Base-by-base conservation (phyloP, 176 grass and related monocot species). In the Avena eriantha region DNA sequence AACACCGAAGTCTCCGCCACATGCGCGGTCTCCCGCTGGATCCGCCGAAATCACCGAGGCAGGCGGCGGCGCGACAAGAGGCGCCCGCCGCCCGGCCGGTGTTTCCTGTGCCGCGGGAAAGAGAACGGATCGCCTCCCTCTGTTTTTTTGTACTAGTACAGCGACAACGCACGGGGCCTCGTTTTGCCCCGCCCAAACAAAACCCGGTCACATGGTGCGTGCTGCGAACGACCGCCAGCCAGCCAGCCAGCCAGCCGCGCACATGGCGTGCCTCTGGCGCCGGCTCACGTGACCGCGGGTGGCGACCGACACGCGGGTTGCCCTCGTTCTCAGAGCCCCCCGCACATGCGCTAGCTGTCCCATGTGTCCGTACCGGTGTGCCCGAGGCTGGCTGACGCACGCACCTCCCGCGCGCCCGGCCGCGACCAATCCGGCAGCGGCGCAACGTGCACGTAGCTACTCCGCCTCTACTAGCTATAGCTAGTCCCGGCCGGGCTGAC, bases 231-330 rank as follows among this genome's bases (percentile, higher is more conserved):
- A 53, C 18, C 18, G 53, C 51, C 6, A 51, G 75, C 51, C 29
- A 60, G 48, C 59, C 7, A 15, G 13, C 15, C 53, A 3, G 48
- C 59, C 7, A 15, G 13, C 15, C 53, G 3, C n/a, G 87, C 87
- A 89, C 82, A 80, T 85, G 86, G 56, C 41, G 63, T 50, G 4
- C 1, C 55, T 22, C 47, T 43, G 76, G 47, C 69, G 24, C 77
- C 10, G 31, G 54, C 82, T 83, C 89, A 86, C 73, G 80, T 90
- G 89, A 73, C 55, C 31, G 82, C 56, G 79, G 72, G 72, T 73
- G 64, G 0, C 64, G 63, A 29, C 8, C 1, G 39, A 41, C 39
- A 41, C 39, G 39, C 39, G 39, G 39, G 39, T 41, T 7, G 53
- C 22, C 5, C 56, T 26, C 26, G 26, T 3, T 2, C 3, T 3